Conservation (phyloP, 2,329 filamentous ascomycete species). For the Chaetomium olivaceum region DNA sequence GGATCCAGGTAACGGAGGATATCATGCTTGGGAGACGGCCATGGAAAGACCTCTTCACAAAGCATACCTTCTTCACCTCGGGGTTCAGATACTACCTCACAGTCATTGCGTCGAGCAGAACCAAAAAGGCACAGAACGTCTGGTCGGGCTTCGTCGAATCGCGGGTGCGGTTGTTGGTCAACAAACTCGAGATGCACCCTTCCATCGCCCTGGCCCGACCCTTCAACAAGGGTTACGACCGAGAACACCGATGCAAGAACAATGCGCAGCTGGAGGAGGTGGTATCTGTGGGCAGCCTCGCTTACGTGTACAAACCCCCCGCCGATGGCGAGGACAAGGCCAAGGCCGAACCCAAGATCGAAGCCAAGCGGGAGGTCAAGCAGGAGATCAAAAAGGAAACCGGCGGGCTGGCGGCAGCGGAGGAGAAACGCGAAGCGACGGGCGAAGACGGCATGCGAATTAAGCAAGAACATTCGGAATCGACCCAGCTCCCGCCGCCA, state of each 20-base stretch:
- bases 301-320: constrained; percentile 45
- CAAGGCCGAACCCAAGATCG: constrained; percentile 40
- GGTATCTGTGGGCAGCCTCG: constrained; percentile 55
- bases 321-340: constrained; percentile 43
- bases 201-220: constrained; percentile 83
- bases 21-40: constrained; percentile 74
- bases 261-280: constrained; percentile 55
- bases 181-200: constrained; percentile 75
- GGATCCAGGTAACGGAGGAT: constrained; percentile 72
- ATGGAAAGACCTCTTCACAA: constrained; percentile 87
- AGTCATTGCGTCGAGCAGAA: constrained; percentile 78
- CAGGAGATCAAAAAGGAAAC: constrained; percentile 25
- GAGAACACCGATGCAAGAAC: constrained; percentile 69
- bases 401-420: constrained; percentile 26
- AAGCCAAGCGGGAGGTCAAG: constrained; percentile 38
- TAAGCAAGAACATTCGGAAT: constrained; percentile 20
- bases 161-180: constrained; percentile 83
- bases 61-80: constrained; percentile 89
- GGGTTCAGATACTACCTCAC: constrained; percentile 96
- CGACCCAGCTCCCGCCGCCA: neutral
- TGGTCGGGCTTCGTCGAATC: constrained; percentile 95
- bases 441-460: constrained; percentile 13
- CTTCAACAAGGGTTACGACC: constrained; percentile 90
- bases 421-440: constrained; percentile 27
- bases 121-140: constrained; percentile 78